Conservation (phyloP, 106 monocot species). For the Acorus gramineus region DNA sequence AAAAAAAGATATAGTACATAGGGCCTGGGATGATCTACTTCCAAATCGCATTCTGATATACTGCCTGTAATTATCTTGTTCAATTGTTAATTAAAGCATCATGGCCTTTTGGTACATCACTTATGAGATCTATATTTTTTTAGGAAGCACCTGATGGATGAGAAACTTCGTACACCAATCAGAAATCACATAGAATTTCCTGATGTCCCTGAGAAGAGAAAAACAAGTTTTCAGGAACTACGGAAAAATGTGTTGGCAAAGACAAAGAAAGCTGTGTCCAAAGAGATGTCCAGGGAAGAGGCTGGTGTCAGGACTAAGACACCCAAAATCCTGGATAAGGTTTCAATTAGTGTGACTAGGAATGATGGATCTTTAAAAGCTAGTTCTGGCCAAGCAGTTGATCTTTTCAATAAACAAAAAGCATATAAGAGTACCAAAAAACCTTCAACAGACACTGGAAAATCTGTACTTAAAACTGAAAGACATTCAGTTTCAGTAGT, state of each 20-base stretch:
- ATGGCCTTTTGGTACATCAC: neutral
- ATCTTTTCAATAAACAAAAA: slow-evolving; percentile 1
- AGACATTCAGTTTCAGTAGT: neutral
- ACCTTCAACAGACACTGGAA: neutral
- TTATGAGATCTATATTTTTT: neutral
- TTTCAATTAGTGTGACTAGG: no score
- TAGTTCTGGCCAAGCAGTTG: neutral
- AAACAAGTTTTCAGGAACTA: neutral
- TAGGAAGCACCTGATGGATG: slow-evolving; percentile 60
- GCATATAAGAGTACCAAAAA: neutral
- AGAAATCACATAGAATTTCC: slow-evolving; percentile 71
- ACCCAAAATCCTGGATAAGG: no score
- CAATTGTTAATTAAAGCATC: neutral
- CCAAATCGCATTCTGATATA: slow-evolving; percentile 76
- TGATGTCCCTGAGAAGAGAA: slow-evolving; percentile 18
- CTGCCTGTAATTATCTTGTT: slow-evolving; percentile 43
- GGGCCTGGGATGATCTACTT: slow-evolving; percentile 82
- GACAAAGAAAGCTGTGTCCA: slow-evolving; percentile 14
- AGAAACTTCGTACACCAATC: slow-evolving; percentile 39
- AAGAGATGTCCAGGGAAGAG: neutral
- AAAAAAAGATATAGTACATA: slow-evolving; percentile 30
- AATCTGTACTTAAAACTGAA: neutral
- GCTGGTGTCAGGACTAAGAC: no score
- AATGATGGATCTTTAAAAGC: neutral
- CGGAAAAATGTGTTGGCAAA: slow-evolving; percentile 11